Conservation (phyloP, 306 rosid genomes). For the Begonia loranthoides region DNA sequence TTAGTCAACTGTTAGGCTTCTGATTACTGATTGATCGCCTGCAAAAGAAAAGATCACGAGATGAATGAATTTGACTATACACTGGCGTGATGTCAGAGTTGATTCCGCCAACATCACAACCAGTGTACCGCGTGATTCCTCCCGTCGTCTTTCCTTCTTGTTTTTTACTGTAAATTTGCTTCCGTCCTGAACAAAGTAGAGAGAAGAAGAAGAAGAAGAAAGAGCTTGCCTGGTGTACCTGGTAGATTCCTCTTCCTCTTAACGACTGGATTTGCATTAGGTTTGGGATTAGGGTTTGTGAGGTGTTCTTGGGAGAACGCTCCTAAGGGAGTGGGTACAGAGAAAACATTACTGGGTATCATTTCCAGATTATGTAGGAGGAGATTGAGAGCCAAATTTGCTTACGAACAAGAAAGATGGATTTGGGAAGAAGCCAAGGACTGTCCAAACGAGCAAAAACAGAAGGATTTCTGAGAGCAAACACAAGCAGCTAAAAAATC, state of each 20-base stretch:
- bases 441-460: too few species aligned
- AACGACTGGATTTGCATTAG: conserved; percentile 18
- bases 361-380: conserved; percentile 13
- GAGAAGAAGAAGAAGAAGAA: background rate
- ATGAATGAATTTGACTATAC: too few species aligned
- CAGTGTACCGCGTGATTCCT: too few species aligned
- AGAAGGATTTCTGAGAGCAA: too few species aligned
- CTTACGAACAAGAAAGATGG: too few species aligned
- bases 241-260: conserved; percentile 91
- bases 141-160: background rate
- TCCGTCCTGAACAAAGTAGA: background rate
- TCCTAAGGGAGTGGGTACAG: conserved; percentile 35
- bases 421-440: too few species aligned
- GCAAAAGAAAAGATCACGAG: too few species aligned
- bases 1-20: too few species aligned
- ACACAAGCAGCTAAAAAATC: conserved; percentile 13
- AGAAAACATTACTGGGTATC: conserved; percentile 66
- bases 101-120: too few species aligned
- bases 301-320: conserved; percentile 14
- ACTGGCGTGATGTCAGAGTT: too few species aligned
- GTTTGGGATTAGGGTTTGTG: conserved; percentile 54
- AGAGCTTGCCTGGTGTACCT: conserved; percentile 69
- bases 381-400: background rate
- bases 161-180: too few species aligned
- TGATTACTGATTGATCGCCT: too few species aligned